These are phyloP conservation scores for Sarocladium brachiariae DNA, from an alignment of 2,329 filamentous ascomycete species.

Conservation along the genomic window DNA sequence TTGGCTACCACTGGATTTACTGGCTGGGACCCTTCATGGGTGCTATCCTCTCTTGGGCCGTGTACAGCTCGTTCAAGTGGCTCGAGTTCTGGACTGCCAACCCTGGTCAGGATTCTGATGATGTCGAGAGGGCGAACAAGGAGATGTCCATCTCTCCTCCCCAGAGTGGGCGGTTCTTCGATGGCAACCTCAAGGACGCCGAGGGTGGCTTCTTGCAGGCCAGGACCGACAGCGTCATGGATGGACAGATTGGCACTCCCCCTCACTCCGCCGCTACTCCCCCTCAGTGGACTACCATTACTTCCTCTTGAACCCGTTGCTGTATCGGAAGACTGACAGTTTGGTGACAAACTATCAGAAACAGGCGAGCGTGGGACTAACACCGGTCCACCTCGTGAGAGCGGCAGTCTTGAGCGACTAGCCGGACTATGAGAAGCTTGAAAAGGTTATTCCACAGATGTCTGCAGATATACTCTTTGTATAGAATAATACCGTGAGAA, in stretches of 20 bases:
- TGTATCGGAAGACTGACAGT: too few relatives aligned
- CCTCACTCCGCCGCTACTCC: background rate
- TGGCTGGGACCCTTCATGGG: constrained; percentile 48
- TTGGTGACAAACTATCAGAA: too few relatives aligned
- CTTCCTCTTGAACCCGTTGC: background rate
- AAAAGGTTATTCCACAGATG: too few relatives aligned
- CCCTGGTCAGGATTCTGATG: constrained; percentile 38
- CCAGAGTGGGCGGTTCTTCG: background rate
- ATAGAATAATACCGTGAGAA: too few relatives aligned
- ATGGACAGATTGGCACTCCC: background rate
- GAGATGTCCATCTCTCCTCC: background rate
- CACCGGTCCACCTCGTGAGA: too few relatives aligned
- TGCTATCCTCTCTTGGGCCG: constrained; percentile 37
- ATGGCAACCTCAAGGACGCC: constrained; percentile 6
- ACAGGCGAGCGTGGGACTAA: too few relatives aligned
- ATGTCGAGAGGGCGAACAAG: constrained; percentile 19
- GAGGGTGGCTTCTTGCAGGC: background rate
- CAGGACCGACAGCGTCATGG: constrained; percentile 6
- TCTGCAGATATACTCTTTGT: too few relatives aligned
- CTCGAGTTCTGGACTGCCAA: constrained; percentile 46
- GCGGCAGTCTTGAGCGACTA: too few relatives aligned
- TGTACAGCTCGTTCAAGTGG: constrained; percentile 44
- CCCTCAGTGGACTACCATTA: background rate
- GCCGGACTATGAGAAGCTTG: too few relatives aligned
- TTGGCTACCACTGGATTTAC: constrained; percentile 46